These are phyloP conservation scores for Cadophora gregata DNA, from an alignment of 2,329 filamentous ascomycete species.

Conservation along the genomic window DNA sequence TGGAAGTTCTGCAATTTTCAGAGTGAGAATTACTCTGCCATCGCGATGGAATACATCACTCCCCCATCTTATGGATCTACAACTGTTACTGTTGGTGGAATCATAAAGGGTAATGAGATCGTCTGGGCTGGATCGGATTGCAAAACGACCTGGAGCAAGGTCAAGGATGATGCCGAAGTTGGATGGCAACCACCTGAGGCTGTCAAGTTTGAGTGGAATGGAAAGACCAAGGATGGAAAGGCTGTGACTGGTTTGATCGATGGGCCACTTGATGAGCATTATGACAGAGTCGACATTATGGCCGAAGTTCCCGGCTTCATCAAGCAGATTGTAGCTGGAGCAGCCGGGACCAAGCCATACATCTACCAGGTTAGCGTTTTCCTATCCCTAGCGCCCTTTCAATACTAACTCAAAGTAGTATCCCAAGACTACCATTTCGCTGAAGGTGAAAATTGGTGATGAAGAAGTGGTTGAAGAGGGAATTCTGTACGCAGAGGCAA, in stretches of 20 bases:
- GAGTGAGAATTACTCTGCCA: slow-evolving; percentile 81
- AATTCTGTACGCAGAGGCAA: slow-evolving; percentile 83
- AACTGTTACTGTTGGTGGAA: slow-evolving; percentile 79
- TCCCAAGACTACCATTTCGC: slow-evolving; percentile 65
- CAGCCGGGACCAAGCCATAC: slow-evolving; percentile 92
- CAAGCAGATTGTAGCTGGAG: slow-evolving; percentile 88
- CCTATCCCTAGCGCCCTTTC: neutral
- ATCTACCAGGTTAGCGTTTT: slow-evolving; percentile 80
- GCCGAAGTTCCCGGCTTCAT: slow-evolving; percentile 94
- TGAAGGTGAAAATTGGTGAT: slow-evolving; percentile 87
- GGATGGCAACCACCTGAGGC: slow-evolving; percentile 88
- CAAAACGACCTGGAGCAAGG: slow-evolving; percentile 70
- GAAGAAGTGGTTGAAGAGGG: slow-evolving; percentile 81
- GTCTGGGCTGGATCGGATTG: slow-evolving; percentile 72
- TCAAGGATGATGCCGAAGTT: slow-evolving; percentile 75
- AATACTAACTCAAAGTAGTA: slow-evolving; percentile 60
- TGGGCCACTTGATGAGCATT: slow-evolving; percentile 68
- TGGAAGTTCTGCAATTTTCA: slow-evolving; percentile 98
- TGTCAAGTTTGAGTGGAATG: slow-evolving; percentile 78
- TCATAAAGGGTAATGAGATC: slow-evolving; percentile 82
- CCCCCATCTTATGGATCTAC: slow-evolving; percentile 91
- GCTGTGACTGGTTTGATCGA: slow-evolving; percentile 72
- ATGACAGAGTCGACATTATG: slow-evolving; percentile 94
- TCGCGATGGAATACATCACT: slow-evolving; percentile 96
- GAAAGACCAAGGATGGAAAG: slow-evolving; percentile 78